phyloP scores from a whole-genome alignment of 345 rosid species.

The Aquilaria yunnanensis region DNA sequence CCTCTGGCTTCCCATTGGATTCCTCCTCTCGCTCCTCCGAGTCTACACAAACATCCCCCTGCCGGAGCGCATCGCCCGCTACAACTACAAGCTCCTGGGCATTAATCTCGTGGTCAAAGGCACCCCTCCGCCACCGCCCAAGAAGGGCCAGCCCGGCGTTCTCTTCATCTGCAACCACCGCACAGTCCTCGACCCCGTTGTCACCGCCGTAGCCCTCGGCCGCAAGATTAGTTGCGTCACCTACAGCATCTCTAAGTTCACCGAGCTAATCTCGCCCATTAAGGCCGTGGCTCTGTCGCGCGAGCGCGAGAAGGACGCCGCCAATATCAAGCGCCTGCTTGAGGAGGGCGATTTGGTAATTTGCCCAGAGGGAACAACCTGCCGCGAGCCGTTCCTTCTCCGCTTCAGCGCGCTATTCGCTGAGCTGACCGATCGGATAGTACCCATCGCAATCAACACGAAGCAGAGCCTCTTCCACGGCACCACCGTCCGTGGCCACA shows the following conservation, averaged over 20 bases:
- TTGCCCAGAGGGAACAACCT: constrained; percentile 96
- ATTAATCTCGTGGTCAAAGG: constrained; percentile 54
- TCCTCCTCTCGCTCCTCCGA: constrained; percentile 45
- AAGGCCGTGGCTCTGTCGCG: constrained; percentile 87
- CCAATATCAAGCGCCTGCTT: constrained; percentile 56
- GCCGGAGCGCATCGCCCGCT: constrained; percentile 53
- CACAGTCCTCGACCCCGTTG: constrained; percentile 70
- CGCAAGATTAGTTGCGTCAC: constrained; percentile 95
- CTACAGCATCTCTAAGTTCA: constrained; percentile 85
- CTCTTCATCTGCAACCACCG: constrained; percentile 92
- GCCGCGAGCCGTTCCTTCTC: constrained; percentile 83
- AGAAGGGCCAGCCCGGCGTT: constrained; percentile 67
- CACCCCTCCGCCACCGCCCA: constrained; percentile 70
- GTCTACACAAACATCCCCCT: constrained; percentile 61
- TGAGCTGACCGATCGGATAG: constrained; percentile 79
- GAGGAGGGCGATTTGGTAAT: constrained; percentile 90
- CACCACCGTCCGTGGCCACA: constrained; percentile 74
- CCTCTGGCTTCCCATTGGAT: constrained; percentile 62
- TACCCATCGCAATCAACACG: constrained; percentile 82
- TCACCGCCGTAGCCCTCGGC: constrained; percentile 74
- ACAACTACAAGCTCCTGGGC: constrained; percentile 52
- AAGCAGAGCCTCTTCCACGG: constrained; percentile 78
- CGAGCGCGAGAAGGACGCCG: constrained; percentile 77
- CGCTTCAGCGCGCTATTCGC: constrained; percentile 93
- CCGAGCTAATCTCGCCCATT: constrained; percentile 83